Conservation (phyloP, 768 basidiomycete genomes). For the Russula brevipes region DNA sequence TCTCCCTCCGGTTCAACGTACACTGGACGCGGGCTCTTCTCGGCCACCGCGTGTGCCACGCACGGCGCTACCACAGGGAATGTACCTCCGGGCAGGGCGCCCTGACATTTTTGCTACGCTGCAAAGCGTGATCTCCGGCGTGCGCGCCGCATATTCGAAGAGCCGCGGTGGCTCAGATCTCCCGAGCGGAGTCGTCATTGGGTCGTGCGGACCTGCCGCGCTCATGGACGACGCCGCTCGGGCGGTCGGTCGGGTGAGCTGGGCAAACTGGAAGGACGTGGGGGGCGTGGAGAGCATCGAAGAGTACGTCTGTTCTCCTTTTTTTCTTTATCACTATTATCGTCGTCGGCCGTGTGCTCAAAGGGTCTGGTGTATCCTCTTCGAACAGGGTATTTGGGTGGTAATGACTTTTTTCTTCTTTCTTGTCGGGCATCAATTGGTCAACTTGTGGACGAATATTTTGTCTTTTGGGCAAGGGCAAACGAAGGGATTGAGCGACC, state of each 20-base stretch:
- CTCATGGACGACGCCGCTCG: slow-evolving; percentile 37
- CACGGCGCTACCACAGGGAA: slow-evolving; percentile 28
- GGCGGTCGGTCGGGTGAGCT: slow-evolving; percentile 35
- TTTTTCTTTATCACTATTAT: background rate
- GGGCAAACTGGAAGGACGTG: slow-evolving; percentile 27
- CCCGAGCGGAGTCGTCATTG: slow-evolving; percentile 37
- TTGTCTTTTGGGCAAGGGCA: background rate
- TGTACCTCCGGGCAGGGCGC: slow-evolving; percentile 31
- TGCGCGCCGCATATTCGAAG: slow-evolving; percentile 24
- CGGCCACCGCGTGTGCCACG: slow-evolving; percentile 23
- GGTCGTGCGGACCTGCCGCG: slow-evolving; percentile 39
- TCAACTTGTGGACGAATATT: background rate
- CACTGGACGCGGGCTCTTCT: slow-evolving; percentile 41
- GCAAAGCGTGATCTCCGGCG: slow-evolving; percentile 27
- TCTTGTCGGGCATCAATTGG: background rate
- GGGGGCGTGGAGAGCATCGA: slow-evolving; percentile 26
- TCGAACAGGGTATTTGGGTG: slow-evolving; percentile 12
- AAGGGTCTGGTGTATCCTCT: background rate
- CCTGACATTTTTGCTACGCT: slow-evolving; percentile 28
- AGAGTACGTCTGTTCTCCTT: slow-evolving; percentile 15
- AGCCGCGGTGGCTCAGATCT: slow-evolving; percentile 2
- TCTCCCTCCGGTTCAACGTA: slow-evolving; percentile 38
- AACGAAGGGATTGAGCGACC: background rate
- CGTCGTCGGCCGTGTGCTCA: background rate
- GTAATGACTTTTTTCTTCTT: background rate